A percentile compares a stretch with the other conserved stretches of the same genome.
phyloP scores from a whole-genome alignment of 768 basidiomycete genomes.

The Lactarius hatsudake region DNA sequence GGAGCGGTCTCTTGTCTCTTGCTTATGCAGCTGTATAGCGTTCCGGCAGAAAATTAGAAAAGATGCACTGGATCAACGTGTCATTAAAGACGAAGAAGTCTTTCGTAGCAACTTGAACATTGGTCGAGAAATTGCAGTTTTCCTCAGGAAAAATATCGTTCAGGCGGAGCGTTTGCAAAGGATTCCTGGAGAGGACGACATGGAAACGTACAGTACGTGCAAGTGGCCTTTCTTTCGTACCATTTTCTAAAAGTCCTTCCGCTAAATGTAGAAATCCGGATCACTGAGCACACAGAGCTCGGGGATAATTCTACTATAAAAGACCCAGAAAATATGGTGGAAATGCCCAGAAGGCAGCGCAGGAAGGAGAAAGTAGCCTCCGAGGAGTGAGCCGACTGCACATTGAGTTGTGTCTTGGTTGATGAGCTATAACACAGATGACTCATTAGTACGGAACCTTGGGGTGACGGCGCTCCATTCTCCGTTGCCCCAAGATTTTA shows the following conservation, averaged over 20 bases:
- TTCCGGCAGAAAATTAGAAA: slow-evolving; percentile 67
- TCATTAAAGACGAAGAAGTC: slow-evolving; percentile 44
- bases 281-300: slow-evolving; percentile 81
- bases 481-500: slow-evolving; percentile 45
- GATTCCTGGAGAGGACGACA: slow-evolving; percentile 34
- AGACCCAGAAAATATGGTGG: slow-evolving; percentile 46
- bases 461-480: slow-evolving; percentile 19
- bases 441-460: slow-evolving; percentile 28
- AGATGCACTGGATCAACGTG: slow-evolving; percentile 47
- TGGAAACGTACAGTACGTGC: slow-evolving; percentile 58
- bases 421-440: slow-evolving; percentile 28
- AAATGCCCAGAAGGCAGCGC: slow-evolving; percentile 43
- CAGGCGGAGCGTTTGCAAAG: slow-evolving; percentile 60
- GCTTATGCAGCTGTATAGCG: slow-evolving; percentile 41
- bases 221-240: background rate
- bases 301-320: slow-evolving; percentile 83
- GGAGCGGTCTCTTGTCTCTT: background rate
- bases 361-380: slow-evolving; percentile 19
- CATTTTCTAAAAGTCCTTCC: background rate
- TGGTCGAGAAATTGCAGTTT: slow-evolving; percentile 67
- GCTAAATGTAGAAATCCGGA: slow-evolving; percentile 52
- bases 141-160: slow-evolving; percentile 80
- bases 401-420: background rate
- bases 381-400: slow-evolving; percentile 18
- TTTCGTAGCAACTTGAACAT: slow-evolving; percentile 57